Evolutionary conservation across 208 protist species (phyloP), one percentile per base, ranked within the genome.

Genomic region (Trypanosoma rangeli): DNA sequence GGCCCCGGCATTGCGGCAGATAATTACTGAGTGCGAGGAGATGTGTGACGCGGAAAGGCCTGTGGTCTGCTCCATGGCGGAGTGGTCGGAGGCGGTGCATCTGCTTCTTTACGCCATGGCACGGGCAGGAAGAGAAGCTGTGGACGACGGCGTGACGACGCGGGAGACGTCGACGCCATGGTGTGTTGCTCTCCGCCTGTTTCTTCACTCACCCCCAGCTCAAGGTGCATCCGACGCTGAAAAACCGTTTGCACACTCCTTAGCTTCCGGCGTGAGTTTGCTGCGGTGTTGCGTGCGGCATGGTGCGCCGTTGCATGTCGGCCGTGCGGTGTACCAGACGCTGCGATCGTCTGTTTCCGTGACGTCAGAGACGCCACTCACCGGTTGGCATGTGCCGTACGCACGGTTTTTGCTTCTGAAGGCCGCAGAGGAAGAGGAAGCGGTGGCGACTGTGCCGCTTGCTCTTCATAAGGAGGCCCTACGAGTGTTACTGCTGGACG

Each of bases 401-500:
- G 62, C 63, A 52, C 37, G 63, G 8, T 68, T 60, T 64, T 53
- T 76, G 13, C 10, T 68, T 1, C 18, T n/a, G 39, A 18, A 18
- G 22, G 59, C 68, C 16, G 28, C 31, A 3, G 20, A 9, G 33
- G 39, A 8, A 20, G 52, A 8, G 8, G 52, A 18, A 20, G 52
- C 5, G 59, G 24, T 0, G 50, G 24, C 35, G 24, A 37, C 52
- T 3, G 52, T 31, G 10, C 35, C 33, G 24, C 16, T 61, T 18
- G 24, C 35, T 0, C 60, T 74, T 22, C 61, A 68, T 35, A 74
- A 68, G 42, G 71, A 76, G 24, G 64, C 64, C 22, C 37, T 71
- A 28, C 64, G 64, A 24, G 64, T 76, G n/a, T 39, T 76, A 18
- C 46, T 76, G 48, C 24, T 76, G 31, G 71, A 76, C n/a, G 44